Evolutionary conservation across 805 yeast species (phyloP).

Genomic region (Kuraishia hungarica): DNA sequence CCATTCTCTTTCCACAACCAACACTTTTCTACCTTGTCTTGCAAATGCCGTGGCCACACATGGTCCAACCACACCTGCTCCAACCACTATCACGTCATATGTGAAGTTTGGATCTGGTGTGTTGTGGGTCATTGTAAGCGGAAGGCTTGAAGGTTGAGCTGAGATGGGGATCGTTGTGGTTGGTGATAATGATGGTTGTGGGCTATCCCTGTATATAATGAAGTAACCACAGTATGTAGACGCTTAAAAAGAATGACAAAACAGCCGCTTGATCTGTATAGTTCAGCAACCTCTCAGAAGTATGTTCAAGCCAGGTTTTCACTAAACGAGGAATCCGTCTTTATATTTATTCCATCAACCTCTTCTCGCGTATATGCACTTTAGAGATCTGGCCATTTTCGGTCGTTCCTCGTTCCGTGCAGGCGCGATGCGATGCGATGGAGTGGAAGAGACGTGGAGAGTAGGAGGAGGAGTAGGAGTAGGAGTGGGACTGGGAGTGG

Average conservation of each 20-base stretch:
- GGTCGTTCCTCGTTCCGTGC: background rate
- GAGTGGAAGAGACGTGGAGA: background rate
- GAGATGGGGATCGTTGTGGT: no score
- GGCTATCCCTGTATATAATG: no score
- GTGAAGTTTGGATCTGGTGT: background rate
- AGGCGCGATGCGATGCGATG: background rate
- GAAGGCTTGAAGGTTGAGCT: no score
- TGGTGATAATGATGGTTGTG: no score
- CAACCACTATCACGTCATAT: slow-evolving; percentile 83
- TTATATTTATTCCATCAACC: background rate
- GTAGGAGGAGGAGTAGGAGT: no score
- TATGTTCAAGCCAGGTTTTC: no score
- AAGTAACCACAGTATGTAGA: no score
- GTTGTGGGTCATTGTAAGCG: background rate
- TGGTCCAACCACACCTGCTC: slow-evolving; percentile 99
- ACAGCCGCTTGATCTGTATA: no score
- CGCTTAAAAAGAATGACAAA: no score
- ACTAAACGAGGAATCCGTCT: background rate
- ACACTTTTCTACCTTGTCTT: slow-evolving; percentile 78
- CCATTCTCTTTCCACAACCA: slow-evolving; percentile 84
- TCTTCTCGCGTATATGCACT: background rate
- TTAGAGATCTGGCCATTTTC: background rate
- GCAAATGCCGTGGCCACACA: slow-evolving; percentile 86
- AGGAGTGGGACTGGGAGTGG: no score
- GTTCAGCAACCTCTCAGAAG: no score